Percentiles rank a stretch among this genome's conserved stretches.
Evolutionary conservation across 768 basidiomycete species (phyloP).

Genomic region (Pleurotus djamor): DNA sequence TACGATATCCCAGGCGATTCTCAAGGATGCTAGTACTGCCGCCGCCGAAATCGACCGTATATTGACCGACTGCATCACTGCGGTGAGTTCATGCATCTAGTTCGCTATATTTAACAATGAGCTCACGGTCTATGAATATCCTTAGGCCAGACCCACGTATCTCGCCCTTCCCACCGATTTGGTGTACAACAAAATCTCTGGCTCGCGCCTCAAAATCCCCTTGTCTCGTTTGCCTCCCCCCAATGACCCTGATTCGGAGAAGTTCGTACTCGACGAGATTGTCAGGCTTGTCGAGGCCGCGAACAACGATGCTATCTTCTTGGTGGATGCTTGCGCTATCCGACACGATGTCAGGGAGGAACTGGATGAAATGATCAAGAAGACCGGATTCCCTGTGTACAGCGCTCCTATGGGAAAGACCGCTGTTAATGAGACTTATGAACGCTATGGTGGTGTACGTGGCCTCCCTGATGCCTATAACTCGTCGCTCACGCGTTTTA

Average conservation of each 20-base stretch:
- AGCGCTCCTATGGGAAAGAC: slow-evolving; percentile 83
- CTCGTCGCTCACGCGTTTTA: not conserved
- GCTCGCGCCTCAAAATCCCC: slow-evolving; percentile 59
- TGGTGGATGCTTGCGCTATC: slow-evolving; percentile 80
- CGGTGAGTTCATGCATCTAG: slow-evolving; percentile 27
- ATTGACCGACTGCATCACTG: slow-evolving; percentile 64
- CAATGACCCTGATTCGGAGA: slow-evolving; percentile 59
- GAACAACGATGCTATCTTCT: slow-evolving; percentile 66
- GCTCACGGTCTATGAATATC: not conserved
- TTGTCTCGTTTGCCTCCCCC: slow-evolving; percentile 44
- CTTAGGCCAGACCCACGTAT: slow-evolving; percentile 83
- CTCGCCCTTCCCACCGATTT: slow-evolving; percentile 85
- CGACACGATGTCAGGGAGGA: slow-evolving; percentile 69
- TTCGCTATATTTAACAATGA: not conserved
- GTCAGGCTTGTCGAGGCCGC: slow-evolving; percentile 57
- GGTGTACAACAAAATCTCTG: slow-evolving; percentile 64
- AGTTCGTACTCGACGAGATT: slow-evolving; percentile 75
- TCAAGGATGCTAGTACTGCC: slow-evolving; percentile 54
- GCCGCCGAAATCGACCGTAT: slow-evolving; percentile 76
- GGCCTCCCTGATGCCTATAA: not conserved
- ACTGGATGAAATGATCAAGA: slow-evolving; percentile 56
- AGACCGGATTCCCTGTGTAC: slow-evolving; percentile 73
- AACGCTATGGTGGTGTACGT: slow-evolving; percentile 79
- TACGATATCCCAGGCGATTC: slow-evolving; percentile 61
- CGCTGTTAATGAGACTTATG: slow-evolving; percentile 64